These are phyloP conservation scores for Colletotrichum kahawae DNA, from an alignment of 2,329 filamentous ascomycete genomes.

Conservation along the genomic window DNA sequence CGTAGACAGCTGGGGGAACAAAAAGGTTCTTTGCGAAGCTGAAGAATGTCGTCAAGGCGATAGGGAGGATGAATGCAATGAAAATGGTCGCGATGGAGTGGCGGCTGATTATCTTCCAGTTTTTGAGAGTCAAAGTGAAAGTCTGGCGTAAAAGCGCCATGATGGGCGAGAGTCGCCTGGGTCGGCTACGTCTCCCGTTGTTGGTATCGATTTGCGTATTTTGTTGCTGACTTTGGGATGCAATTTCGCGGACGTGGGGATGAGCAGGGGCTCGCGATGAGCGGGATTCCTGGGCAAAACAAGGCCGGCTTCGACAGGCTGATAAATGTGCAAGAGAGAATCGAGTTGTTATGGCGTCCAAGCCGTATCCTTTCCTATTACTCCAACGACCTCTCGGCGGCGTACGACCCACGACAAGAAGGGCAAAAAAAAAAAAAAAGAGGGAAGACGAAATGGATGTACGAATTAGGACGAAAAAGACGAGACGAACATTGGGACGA, in stretches of 20 bases:
- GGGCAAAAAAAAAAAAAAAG: not conserved
- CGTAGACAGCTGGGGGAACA: constrained; percentile 76
- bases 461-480: not conserved
- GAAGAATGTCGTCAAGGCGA: constrained; percentile 64
- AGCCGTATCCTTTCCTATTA: not conserved
- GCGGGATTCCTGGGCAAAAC: not conserved
- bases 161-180: constrained; percentile 18
- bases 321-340: not conserved
- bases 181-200: not conserved
- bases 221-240: not conserved
- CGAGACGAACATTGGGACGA: not conserved
- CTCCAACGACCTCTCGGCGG: not conserved
- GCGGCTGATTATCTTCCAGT: constrained; percentile 63
- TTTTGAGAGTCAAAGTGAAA: constrained; percentile 67
- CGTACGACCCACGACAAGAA: not conserved
- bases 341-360: not conserved
- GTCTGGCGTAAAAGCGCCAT: constrained; percentile 64
- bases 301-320: not conserved
- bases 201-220: not conserved
- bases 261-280: not conserved
- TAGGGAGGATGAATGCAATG: constrained; percentile 64
- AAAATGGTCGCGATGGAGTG: constrained; percentile 57
- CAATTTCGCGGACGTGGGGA: not conserved
- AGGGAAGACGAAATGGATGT: not conserved
- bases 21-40: constrained; percentile 84